phyloP scores from a whole-genome alignment of 2,329 filamentous ascomycete species.

The Diaporthe batatas region DNA sequence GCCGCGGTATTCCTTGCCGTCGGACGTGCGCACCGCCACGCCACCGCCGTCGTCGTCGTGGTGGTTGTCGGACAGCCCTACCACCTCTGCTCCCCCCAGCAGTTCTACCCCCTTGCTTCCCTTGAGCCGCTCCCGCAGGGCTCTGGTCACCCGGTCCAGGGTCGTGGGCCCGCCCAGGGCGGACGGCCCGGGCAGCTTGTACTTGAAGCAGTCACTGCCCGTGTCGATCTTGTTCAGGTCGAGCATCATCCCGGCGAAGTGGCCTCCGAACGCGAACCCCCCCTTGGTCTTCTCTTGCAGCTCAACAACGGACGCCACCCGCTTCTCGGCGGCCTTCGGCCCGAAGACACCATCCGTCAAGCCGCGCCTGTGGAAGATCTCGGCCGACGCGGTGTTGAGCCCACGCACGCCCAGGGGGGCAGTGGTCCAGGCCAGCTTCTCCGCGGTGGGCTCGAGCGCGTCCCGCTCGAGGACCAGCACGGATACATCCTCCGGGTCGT shows the following conservation, averaged over 20 bases:
- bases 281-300: background rate
- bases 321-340: background rate
- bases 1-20: background rate
- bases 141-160: background rate
- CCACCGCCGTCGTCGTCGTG: background rate
- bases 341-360: background rate
- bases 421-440: background rate
- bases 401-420: background rate
- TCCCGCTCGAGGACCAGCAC: background rate
- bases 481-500: background rate
- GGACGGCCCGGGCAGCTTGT: background rate
- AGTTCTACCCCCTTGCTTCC: background rate
- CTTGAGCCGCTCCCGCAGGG: background rate
- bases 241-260: background rate
- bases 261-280: background rate
- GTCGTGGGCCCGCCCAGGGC: background rate
- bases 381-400: background rate
- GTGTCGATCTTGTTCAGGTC: background rate
- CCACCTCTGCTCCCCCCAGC: background rate
- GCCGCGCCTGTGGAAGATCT: background rate
- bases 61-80: background rate
- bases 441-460: background rate
- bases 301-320: background rate
- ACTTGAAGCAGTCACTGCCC: background rate
- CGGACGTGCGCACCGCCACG: background rate